phyloP scores from a whole-genome alignment of 306 rosid species.

The Glycine latifolia region DNA sequence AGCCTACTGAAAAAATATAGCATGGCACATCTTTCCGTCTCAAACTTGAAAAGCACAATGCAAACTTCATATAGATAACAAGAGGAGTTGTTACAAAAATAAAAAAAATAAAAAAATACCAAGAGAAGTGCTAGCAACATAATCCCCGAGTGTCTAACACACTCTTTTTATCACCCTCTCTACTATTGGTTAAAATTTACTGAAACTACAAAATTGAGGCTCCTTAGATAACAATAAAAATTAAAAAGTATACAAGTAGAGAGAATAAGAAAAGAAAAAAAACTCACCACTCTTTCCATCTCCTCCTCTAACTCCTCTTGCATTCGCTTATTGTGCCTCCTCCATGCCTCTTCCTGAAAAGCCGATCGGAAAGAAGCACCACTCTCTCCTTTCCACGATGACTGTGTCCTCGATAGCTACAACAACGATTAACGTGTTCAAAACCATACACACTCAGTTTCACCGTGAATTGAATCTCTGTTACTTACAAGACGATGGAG shows the following conservation, averaged over 20 bases:
- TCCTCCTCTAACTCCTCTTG: slow-evolving; percentile 98
- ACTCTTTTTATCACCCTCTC: too few species aligned
- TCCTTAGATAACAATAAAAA: not conserved
- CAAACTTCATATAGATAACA: not conserved
- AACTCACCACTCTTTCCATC: slow-evolving; percentile 92
- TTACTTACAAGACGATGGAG: not conserved
- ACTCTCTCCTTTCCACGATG: slow-evolving; percentile 63
- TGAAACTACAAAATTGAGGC: too few species aligned
- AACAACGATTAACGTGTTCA: slow-evolving; percentile 43
- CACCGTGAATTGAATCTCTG: not conserved
- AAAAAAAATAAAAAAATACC: too few species aligned
- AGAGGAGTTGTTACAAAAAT: not conserved
- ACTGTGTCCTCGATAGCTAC: slow-evolving; percentile 71
- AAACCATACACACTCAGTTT: slow-evolving; percentile 51
- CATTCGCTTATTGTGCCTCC: slow-evolving; percentile 77
- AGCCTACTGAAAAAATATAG: not conserved
- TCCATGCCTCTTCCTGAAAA: slow-evolving; percentile 95
- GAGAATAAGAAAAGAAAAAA: not conserved
- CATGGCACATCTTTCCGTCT: slow-evolving; percentile 13
- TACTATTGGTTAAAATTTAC: too few species aligned
- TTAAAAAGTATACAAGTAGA: not conserved
- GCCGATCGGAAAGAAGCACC: slow-evolving; percentile 69
- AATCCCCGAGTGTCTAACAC: too few species aligned
- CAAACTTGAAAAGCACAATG: slow-evolving; percentile 26
- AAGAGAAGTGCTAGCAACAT: too few species aligned